phyloP scores from a whole-genome alignment of 1,284 basidiomycete genomes.

The Ganoderma leucocontextum region DNA sequence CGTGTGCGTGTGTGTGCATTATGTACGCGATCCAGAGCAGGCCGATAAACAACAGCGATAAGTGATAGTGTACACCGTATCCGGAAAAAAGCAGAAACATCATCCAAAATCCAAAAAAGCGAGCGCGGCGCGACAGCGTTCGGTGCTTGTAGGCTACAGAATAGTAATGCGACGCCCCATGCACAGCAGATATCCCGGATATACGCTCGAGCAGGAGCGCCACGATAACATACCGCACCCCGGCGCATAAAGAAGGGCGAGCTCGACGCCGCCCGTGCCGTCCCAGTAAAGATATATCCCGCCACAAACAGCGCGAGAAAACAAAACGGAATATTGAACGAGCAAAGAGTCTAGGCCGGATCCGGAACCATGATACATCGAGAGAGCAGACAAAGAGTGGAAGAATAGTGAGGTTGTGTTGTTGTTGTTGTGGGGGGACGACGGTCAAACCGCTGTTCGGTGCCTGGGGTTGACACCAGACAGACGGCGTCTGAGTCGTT shows the following conservation, averaged over 20 bases:
- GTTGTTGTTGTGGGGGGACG: background rate
- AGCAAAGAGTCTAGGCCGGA: background rate
- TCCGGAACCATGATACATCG: background rate
- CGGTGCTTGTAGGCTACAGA: background rate
- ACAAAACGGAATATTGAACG: background rate
- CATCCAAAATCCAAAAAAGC: background rate
- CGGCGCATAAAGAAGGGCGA: background rate
- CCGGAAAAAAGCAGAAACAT: background rate
- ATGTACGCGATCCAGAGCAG: too few relatives aligned
- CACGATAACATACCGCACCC: background rate
- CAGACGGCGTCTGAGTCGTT: background rate
- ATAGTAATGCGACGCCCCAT: background rate
- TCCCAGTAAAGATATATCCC: background rate
- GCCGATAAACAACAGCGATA: conserved; percentile 12
- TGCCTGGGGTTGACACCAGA: background rate
- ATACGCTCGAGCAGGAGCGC: background rate
- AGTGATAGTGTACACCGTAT: background rate
- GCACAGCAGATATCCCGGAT: background rate
- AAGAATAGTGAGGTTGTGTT: conserved; percentile 2
- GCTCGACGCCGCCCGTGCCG: conserved; percentile 5
- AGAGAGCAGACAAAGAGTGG: background rate
- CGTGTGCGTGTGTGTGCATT: background rate
- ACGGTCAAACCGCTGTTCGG: background rate
- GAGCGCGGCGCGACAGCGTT: background rate
- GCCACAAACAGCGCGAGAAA: background rate